Evolutionary conservation across 2,329 filamentous ascomycete genomes (phyloP).

Genomic region (Calonectria ilicicola): DNA sequence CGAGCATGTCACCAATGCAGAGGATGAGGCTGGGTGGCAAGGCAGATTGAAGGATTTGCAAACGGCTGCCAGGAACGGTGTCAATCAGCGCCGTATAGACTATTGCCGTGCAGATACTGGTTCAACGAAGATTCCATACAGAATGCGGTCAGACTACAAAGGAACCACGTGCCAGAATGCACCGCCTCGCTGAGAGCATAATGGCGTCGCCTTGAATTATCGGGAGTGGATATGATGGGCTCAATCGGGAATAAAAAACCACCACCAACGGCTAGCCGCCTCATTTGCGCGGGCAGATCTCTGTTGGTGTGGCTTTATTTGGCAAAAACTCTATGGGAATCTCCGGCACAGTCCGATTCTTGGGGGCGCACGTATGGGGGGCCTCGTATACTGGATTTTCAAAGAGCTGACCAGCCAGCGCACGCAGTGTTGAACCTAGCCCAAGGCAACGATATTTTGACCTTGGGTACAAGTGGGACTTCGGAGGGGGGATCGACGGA

Average conservation of each 20-base stretch:
- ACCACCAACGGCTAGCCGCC: not conserved
- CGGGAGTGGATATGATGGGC: not conserved
- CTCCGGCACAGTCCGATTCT: not conserved
- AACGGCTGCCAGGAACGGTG: not conserved
- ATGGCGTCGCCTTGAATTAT: conserved; percentile 4
- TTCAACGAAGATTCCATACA: not conserved
- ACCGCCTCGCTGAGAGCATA: conserved; percentile 17
- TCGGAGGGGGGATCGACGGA: conserved; percentile 6
- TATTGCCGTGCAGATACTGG: not conserved
- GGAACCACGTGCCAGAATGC: conserved; percentile 16
- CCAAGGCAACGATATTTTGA: conserved; percentile 6
- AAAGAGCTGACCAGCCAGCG: not conserved
- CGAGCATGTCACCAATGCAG: not conserved
- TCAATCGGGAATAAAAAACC: not conserved
- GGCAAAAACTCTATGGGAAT: not conserved
- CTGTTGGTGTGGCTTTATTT: conserved; percentile 5
- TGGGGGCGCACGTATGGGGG: not conserved
- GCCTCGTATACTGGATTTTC: not conserved
- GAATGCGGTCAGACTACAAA: conserved; percentile 20
- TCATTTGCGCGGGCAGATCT: not conserved
- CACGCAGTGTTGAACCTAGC: not conserved
- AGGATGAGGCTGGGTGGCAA: conserved; percentile 13
- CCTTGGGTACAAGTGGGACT: conserved; percentile 2
- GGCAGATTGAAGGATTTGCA: conserved; percentile 8
- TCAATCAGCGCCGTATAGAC: not conserved